Evolutionary conservation across 2,329 filamentous ascomycete genomes (phyloP).

Genomic region (Pseudogymnoascus sp.): DNA sequence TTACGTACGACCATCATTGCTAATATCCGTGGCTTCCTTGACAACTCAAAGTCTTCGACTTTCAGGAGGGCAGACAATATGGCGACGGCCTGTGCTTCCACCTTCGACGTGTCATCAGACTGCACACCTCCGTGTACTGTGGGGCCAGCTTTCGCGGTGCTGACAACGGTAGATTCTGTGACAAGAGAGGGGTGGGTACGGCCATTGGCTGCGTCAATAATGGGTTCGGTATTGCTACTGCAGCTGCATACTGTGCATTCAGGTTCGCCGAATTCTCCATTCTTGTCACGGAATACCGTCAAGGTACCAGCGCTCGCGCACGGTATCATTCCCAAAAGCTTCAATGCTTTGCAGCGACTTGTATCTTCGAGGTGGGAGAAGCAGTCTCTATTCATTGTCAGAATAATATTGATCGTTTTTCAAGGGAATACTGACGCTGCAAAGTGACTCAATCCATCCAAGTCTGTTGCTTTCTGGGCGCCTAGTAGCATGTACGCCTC

Average conservation of each 20-base stretch:
- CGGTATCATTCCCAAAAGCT: slow-evolving; percentile 48
- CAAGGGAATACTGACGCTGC: slow-evolving; percentile 40
- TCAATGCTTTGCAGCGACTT: slow-evolving; percentile 45
- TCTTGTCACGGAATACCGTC: slow-evolving; percentile 21
- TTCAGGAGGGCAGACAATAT: slow-evolving; percentile 1
- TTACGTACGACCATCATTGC: slow-evolving; percentile 66
- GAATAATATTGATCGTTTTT: not conserved
- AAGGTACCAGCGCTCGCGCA: slow-evolving; percentile 49
- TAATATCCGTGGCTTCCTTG: slow-evolving; percentile 56
- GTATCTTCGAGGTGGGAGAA: slow-evolving; percentile 43
- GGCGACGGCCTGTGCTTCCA: slow-evolving; percentile 12
- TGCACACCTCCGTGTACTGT: not conserved
- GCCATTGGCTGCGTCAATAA: slow-evolving; percentile 10
- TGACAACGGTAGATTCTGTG: not conserved
- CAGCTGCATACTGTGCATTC: slow-evolving; percentile 28
- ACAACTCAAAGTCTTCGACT: slow-evolving; percentile 40
- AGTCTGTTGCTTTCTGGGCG: slow-evolving; percentile 27
- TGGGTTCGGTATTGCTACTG: slow-evolving; percentile 13
- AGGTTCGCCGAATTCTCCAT: slow-evolving; percentile 22
- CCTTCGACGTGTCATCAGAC: slow-evolving; percentile 31
- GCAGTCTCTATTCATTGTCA: slow-evolving; percentile 26
- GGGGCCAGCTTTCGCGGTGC: not conserved
- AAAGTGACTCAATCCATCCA: slow-evolving; percentile 36
- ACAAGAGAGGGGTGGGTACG: not conserved
- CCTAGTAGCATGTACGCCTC: slow-evolving; percentile 31